A percentile compares a stretch with the other conserved stretches of the same genome.
phyloP scores from a whole-genome alignment of 139 green algal genomes.

The Micromonas pusilla region DNA sequence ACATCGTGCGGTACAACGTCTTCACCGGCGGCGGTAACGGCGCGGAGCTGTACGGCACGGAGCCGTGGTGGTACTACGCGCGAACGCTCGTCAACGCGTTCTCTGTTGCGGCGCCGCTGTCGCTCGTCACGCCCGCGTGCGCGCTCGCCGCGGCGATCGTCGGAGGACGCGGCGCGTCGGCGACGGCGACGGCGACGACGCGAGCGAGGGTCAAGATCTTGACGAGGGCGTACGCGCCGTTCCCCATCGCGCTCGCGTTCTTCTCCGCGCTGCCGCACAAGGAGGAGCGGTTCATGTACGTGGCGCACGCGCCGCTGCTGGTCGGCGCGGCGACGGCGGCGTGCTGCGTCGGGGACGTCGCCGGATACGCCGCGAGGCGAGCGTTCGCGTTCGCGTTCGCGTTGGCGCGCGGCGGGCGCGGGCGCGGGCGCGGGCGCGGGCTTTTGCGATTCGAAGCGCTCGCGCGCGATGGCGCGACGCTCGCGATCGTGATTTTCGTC shows the following conservation, averaged over 20 bases:
- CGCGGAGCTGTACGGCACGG: constrained; percentile 18
- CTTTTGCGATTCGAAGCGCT: no score
- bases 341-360: neutral
- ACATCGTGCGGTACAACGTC: constrained; percentile 25
- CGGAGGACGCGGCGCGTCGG: neutral
- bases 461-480: no score
- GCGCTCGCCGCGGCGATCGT: neutral
- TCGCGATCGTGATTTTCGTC: no score
- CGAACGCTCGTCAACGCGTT: neutral
- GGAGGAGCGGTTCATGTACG: constrained; percentile 32
- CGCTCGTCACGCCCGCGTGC: neutral
- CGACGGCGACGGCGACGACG: neutral
- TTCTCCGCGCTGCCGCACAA: constrained; percentile 23
- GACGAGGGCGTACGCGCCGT: constrained; percentile 2
- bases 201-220: neutral
- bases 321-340: neutral
- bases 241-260: constrained; percentile 10
- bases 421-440: no score
- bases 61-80: neutral
- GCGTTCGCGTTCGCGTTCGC: no score
- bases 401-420: no score
- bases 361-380: neutral
- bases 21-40: neutral
- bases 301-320: neutral
- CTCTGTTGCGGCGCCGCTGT: neutral